A percentile compares a stretch with the other conserved stretches of the same genome.
Evolutionary conservation across 176 grass and related monocot species (phyloP).

Genomic region (Musa beccarii): DNA sequence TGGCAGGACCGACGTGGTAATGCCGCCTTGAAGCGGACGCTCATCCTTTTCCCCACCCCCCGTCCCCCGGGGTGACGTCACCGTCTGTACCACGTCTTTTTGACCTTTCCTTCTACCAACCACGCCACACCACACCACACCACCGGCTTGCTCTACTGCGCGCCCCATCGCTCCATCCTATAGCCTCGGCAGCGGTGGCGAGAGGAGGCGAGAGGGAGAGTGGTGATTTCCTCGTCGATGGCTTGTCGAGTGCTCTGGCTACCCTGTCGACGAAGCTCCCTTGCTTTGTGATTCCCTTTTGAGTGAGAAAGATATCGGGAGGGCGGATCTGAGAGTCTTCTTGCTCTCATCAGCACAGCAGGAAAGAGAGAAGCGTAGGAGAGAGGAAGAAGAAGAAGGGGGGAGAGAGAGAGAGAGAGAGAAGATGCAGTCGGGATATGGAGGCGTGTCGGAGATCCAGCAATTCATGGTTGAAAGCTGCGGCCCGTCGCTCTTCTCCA

Average conservation of each 20-base stretch:
- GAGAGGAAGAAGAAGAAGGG: neutral
- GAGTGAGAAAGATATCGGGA: neutral
- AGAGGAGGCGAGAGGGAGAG: neutral
- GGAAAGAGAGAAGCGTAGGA: neutral
- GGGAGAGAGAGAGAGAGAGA: neutral
- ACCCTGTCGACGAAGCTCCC: neutral
- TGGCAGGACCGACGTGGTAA: neutral
- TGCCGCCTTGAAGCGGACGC: neutral
- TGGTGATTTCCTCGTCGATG: too few species aligned
- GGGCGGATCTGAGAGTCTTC: neutral
- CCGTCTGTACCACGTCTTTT: neutral
- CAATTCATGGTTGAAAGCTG: constrained; percentile 25
- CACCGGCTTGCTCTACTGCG: neutral
- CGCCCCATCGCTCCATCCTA: neutral
- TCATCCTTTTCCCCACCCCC: neutral
- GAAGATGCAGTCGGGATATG: constrained; percentile 30
- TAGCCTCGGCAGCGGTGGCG: neutral
- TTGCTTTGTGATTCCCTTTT: neutral
- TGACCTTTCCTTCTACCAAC: neutral
- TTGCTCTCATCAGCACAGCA: neutral
- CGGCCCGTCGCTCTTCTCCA: constrained; percentile 5
- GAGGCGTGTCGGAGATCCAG: constrained; percentile 25
- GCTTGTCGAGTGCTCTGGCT: neutral
- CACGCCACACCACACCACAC: neutral
- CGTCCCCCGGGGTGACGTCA: neutral